Percentiles rank a stretch among this genome's conserved stretches.
Conservation (phyloP, 805 yeast genomes). For the Starmerella asiatica region DNA sequence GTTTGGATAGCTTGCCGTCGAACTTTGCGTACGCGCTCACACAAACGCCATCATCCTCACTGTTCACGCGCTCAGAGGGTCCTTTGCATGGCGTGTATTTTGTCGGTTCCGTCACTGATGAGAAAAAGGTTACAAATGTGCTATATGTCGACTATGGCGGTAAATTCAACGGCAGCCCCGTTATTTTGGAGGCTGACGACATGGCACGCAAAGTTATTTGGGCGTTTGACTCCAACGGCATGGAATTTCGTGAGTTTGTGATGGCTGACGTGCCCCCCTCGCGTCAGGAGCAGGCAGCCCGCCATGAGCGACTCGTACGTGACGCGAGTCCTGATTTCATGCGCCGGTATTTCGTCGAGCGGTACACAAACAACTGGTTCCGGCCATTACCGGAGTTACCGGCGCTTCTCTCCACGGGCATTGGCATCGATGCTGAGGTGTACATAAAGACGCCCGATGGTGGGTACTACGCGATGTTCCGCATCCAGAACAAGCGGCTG, state of each 20-base stretch:
- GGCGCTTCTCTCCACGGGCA: conserved; percentile 10
- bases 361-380: conserved; percentile 5
- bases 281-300: background rate
- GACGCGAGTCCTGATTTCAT: conserved; percentile 2
- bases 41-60: background rate
- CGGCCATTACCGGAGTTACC: conserved; percentile 15
- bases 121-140: conserved; percentile 2
- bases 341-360: conserved; percentile 5
- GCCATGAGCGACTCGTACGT: conserved; percentile 6
- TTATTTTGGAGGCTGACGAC: conserved; percentile 5
- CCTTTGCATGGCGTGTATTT: conserved; percentile 12
- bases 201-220: conserved; percentile 6
- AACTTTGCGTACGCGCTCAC: background rate
- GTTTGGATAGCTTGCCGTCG: background rate
- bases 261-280: conserved; percentile 1
- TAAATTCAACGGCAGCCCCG: conserved; percentile 3
- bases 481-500: conserved; percentile 14
- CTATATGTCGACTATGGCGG: conserved; percentile 9
- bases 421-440: conserved; percentile 16
- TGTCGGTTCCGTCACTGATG: conserved; percentile 4
- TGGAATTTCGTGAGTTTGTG: conserved; percentile 12
- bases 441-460: conserved; percentile 16
- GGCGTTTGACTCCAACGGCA: conserved; percentile 14
- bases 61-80: conserved; percentile 11
- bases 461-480: conserved; percentile 15